These are phyloP conservation scores for Lyophyllum decastes DNA, from an alignment of 768 basidiomycete species.

Conservation along the genomic window DNA sequence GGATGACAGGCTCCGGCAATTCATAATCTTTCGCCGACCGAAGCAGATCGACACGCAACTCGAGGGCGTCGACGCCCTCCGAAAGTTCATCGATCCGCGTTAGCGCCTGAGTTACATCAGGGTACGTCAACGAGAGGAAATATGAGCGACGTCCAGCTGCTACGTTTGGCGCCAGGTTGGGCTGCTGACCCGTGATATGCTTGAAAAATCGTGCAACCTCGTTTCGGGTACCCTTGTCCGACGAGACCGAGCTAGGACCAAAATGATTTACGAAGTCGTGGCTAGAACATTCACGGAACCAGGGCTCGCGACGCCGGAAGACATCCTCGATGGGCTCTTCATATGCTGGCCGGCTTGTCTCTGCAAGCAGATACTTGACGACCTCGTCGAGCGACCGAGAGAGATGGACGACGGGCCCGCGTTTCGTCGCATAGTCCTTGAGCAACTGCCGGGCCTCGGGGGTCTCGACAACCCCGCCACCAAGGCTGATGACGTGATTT, in stretches of 20 bases:
- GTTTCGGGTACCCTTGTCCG: constrained; percentile 40
- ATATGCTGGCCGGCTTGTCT: constrained; percentile 82
- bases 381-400: constrained; percentile 81
- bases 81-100: constrained; percentile 70
- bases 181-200: constrained; percentile 74
- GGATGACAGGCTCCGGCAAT: constrained; percentile 54
- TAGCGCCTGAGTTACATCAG: constrained; percentile 76
- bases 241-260: constrained; percentile 24
- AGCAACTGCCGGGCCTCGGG: constrained; percentile 72
- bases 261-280: constrained; percentile 85
- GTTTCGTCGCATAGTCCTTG: constrained; percentile 56
- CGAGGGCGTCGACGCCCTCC: constrained; percentile 87
- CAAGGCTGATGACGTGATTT: constrained; percentile 82
- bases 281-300: constrained; percentile 81
- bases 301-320: constrained; percentile 78
- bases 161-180: constrained; percentile 64
- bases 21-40: constrained; percentile 49
- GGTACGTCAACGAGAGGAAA: constrained; percentile 92
- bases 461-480: constrained; percentile 94
- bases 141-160: constrained; percentile 67
- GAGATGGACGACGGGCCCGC: constrained; percentile 83
- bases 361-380: constrained; percentile 74
- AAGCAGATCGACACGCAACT: constrained; percentile 92
- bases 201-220: constrained; percentile 87
- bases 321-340: constrained; percentile 87